Conservation (phyloP, 305 asterid species). For the Fraxinus albicans region DNA sequence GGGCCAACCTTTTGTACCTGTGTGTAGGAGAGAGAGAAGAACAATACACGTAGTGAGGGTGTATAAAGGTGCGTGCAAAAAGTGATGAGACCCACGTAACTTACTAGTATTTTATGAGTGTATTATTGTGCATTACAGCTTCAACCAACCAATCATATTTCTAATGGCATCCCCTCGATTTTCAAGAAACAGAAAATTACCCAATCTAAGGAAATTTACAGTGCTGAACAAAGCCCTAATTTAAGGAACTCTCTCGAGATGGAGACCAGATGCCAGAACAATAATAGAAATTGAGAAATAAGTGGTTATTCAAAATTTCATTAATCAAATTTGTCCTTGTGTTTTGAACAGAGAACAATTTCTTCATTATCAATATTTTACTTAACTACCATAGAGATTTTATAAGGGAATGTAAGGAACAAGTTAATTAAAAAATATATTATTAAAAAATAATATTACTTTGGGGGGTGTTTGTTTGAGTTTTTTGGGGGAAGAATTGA, state of each 20-base stretch:
- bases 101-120: slow-evolving; percentile 9
- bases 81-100: slow-evolving; percentile 11
- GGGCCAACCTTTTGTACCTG: slow-evolving; percentile 27
- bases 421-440: no score
- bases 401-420: neutral
- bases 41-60: slow-evolving; percentile 14
- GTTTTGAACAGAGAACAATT: neutral
- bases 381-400: neutral
- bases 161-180: neutral
- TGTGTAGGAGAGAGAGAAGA: neutral
- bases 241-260: neutral
- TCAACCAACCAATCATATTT: neutral
- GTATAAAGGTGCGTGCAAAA: slow-evolving; percentile 17
- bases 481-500: no score
- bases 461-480: no score
- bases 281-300: neutral
- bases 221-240: neutral
- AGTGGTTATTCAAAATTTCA: neutral
- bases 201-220: neutral
- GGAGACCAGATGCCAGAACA: neutral
- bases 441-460: no score
- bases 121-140: neutral
- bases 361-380: neutral
- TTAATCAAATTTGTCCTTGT: neutral
- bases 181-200: neutral